Conservation (phyloP, 805 yeast species). For the Starmerella roubikii region DNA sequence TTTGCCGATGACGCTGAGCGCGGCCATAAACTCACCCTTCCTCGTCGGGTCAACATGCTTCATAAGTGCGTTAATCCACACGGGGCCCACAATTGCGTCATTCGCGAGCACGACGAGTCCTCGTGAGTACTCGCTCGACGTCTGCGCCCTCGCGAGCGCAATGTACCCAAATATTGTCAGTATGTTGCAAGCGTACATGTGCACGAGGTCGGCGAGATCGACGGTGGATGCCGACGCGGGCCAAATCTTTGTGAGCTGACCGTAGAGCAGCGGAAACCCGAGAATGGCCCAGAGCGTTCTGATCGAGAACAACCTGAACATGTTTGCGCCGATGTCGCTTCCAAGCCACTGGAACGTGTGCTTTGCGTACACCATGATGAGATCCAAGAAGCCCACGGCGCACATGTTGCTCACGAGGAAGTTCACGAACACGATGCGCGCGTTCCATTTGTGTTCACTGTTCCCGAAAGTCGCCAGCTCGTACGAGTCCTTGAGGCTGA, state of each 20-base stretch:
- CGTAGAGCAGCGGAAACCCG: conserved; percentile 13
- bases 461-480: conserved; percentile 1
- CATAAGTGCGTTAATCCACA: conserved; percentile 12
- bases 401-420: conserved; percentile 13
- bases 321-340: conserved; percentile 5
- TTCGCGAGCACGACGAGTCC: conserved; percentile 9
- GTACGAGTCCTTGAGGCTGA: background rate
- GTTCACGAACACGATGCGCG: conserved; percentile 8
- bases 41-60: conserved; percentile 8
- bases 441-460: conserved; percentile 10
- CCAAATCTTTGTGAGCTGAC: conserved; percentile 6
- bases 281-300: conserved; percentile 11
- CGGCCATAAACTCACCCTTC: conserved; percentile 12
- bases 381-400: conserved; percentile 13
- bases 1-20: conserved; percentile 7
- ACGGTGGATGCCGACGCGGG: conserved; percentile 4
- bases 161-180: conserved; percentile 7
- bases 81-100: conserved; percentile 13
- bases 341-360: conserved; percentile 11
- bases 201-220: conserved; percentile 10
- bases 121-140: conserved; percentile 5
- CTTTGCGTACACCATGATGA: conserved; percentile 14
- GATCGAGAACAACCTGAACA: conserved; percentile 6
- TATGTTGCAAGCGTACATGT: conserved; percentile 6
- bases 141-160: conserved; percentile 3